Evolutionary conservation across 805 yeast species (phyloP).

Genomic region (Zygosaccharomyces siamensis): DNA sequence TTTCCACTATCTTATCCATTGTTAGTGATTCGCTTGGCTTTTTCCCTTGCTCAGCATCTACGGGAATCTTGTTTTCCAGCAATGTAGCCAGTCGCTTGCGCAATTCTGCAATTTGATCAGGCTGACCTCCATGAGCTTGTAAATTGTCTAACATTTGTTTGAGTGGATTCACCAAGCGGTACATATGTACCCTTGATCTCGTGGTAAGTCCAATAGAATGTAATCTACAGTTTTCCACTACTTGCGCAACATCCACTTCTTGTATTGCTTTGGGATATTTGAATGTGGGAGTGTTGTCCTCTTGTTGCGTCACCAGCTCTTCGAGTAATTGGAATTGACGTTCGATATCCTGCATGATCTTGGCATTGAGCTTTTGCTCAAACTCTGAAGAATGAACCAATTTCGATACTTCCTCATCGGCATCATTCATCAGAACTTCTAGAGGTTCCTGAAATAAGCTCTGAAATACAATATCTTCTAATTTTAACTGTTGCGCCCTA

Average conservation of each 20-base stretch:
- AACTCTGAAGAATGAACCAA: constrained; percentile 15
- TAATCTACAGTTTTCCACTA: constrained; percentile 11
- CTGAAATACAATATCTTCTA: constrained; percentile 13
- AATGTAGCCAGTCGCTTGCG: constrained; percentile 2
- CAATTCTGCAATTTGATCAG: constrained; percentile 2
- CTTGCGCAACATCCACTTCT: constrained; percentile 3
- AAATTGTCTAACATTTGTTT: constrained; percentile 8
- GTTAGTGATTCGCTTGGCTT: not conserved
- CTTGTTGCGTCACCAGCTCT: not conserved
- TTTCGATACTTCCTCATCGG: constrained; percentile 10
- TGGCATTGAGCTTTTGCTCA: constrained; percentile 10
- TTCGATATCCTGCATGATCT: constrained; percentile 10
- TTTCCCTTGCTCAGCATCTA: not conserved
- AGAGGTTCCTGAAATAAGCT: constrained; percentile 14
- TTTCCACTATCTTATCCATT: constrained; percentile 10
- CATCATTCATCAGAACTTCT: constrained; percentile 8
- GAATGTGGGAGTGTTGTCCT: not conserved
- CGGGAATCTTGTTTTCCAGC: constrained; percentile 1
- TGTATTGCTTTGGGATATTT: not conserved
- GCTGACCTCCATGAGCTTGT: constrained; percentile 9
- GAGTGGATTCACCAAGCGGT: constrained; percentile 10
- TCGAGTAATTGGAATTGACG: constrained; percentile 9
- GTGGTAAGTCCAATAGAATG: constrained; percentile 16
- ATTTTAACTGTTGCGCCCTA: not conserved
- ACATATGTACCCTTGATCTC: constrained; percentile 9